Evolutionary conservation across 176 grass and related monocot species (phyloP), one percentile per base, ranked within the genome.

Genomic region (Secale cereale): DNA sequence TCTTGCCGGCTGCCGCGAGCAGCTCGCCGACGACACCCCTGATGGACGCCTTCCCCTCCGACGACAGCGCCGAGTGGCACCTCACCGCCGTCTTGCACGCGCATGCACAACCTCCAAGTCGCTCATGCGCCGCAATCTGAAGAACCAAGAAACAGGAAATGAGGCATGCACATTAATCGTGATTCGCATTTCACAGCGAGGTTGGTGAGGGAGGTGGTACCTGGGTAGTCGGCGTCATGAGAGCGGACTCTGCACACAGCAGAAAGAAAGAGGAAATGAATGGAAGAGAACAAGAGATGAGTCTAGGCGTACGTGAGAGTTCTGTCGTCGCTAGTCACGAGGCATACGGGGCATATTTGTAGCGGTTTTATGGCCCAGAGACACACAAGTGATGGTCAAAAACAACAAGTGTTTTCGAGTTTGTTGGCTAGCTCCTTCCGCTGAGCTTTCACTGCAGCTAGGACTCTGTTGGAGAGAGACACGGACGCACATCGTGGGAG

Each of bases 21-120:
- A 98, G 83, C 76, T 95, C 81, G 9, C 60, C 89, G 4, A 98
- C 78, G 37, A 94, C 75, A 6, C 93, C 90, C 81, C 97, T 76
- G 70, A 98, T 98, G 14, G 97, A 98, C 46, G 59, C 59, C 78
- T 94, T 98, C 11, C 69, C 41, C 39, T 85, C 90, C 17, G 81
- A 86, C 12, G 81, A 87, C 32, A 98, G 76, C 27, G 84, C 82
- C n/a, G 95, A 91, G 60, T 94, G 94, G 90, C 92, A 94, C 36
- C 86, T 78, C 56, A 84, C 61, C 45, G 66, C 13, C 57, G 33
- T 22, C 72, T 76, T 76, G 45, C 72, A 46, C 45, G 19, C 41
- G 5, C 43, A 17, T 5, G 32, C 67, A 20, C 35, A 20, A 0
- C 33, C 67, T 22, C 71, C 71, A 4, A 16, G 19, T 2, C 63